Evolutionary conservation across 2,329 filamentous ascomycete species (phyloP).

Genomic region (Thelonectria blattea): DNA sequence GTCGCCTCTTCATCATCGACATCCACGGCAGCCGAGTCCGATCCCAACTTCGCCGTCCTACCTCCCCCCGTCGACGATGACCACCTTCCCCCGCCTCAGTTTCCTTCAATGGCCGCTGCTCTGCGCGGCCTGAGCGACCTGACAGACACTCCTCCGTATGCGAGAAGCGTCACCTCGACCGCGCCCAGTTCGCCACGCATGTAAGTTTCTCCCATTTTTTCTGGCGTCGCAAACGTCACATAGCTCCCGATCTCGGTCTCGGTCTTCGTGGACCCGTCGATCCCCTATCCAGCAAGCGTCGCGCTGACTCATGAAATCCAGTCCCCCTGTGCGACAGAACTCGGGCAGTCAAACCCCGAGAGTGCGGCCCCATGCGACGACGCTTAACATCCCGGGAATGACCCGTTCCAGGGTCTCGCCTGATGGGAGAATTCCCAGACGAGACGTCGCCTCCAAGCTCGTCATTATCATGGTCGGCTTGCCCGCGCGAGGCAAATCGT

Average conservation of each 20-base stretch:
- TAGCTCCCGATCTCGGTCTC: conserved; percentile 33
- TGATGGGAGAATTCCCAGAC: conserved; percentile 89
- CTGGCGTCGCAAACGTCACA: conserved; percentile 26
- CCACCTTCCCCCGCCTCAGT: conserved; percentile 37
- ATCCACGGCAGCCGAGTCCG: conserved; percentile 39
- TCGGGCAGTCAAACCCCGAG: conserved; percentile 80
- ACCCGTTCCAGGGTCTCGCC: conserved; percentile 95
- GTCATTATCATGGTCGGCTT: conserved; percentile 98
- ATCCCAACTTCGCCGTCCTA: conserved; percentile 43
- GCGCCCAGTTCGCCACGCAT: conserved; percentile 65
- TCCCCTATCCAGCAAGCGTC: conserved; percentile 23
- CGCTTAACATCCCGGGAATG: conserved; percentile 94
- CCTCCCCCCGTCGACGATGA: conserved; percentile 46
- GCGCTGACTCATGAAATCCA: conserved; percentile 44
- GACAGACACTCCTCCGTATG: conserved; percentile 61
- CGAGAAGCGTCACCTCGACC: conserved; percentile 63
- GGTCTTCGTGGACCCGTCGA: conserved; percentile 31
- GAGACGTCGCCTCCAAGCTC: conserved; percentile 94
- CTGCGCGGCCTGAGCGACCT: conserved; percentile 51
- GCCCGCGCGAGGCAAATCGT: conserved; percentile 94
- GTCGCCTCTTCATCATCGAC: conserved; percentile 39
- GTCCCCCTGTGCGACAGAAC: conserved; percentile 72
- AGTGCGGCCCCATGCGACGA: conserved; percentile 84
- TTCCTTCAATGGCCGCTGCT: conserved; percentile 49
- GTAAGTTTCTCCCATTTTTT: conserved; percentile 48